phyloP scores from a whole-genome alignment of 2,329 filamentous ascomycete genomes.

The Arthrobotrys pseudoclavata region DNA sequence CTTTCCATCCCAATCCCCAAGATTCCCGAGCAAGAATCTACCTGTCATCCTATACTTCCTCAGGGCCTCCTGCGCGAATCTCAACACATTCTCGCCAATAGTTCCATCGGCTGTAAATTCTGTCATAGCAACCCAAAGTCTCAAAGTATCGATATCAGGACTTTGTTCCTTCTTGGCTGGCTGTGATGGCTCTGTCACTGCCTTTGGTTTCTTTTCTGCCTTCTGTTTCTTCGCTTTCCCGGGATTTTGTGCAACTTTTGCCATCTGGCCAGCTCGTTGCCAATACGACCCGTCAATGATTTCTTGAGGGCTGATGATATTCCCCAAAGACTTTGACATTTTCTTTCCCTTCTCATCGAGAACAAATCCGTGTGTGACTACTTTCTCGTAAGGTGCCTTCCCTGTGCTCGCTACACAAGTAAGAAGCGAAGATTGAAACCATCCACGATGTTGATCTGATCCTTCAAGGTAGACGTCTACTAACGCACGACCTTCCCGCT shows the following conservation, averaged over 20 bases:
- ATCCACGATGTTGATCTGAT: constrained; percentile 94
- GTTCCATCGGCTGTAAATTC: constrained; percentile 92
- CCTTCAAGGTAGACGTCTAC: constrained; percentile 95
- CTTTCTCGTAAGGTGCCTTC: constrained; percentile 81
- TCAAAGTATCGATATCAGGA: constrained; percentile 86
- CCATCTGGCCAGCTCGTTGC: constrained; percentile 76
- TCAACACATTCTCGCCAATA: constrained; percentile 82
- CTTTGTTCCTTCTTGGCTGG: constrained; percentile 72
- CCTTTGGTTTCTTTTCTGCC: constrained; percentile 65
- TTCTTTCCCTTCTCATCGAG: constrained; percentile 92
- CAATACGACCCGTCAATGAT: constrained; percentile 84
- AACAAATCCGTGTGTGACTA: constrained; percentile 97
- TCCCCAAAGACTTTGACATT: constrained; percentile 98
- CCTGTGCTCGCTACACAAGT: constrained; percentile 79
- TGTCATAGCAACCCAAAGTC: constrained; percentile 90
- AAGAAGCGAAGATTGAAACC: constrained; percentile 96
- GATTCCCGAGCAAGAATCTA: constrained; percentile 85
- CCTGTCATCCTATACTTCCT: constrained; percentile 90
- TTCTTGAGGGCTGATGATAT: constrained; percentile 82
- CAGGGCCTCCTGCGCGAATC: constrained; percentile 80
- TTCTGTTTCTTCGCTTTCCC: constrained; percentile 68
- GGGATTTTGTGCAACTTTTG: constrained; percentile 44
- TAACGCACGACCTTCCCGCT: constrained; percentile 67
- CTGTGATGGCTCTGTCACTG: constrained; percentile 60
- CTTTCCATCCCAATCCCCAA: constrained; percentile 67